These are phyloP conservation scores for Xylaria sp. DNA, from an alignment of 2,329 filamentous ascomycete species.

Conservation along the genomic window DNA sequence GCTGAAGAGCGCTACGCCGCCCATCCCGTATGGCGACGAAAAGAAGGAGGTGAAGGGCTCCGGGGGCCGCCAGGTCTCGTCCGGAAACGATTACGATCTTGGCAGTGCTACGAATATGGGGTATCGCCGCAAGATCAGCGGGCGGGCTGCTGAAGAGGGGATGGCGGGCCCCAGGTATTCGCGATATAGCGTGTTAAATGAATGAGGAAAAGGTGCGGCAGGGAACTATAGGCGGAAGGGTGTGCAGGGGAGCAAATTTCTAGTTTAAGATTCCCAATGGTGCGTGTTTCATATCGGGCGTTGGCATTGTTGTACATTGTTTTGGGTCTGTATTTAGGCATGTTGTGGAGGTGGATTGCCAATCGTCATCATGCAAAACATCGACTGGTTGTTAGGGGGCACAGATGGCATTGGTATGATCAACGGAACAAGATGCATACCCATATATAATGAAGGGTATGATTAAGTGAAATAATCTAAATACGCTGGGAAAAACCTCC, in stretches of 20 bases:
- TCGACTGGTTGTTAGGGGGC: background rate
- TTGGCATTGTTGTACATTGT: constrained; percentile 23
- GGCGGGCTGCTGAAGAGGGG: constrained; percentile 78
- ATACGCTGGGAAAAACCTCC: background rate
- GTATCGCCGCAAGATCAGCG: constrained; percentile 70
- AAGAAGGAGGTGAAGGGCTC: background rate
- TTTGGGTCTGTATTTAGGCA: constrained; percentile 12
- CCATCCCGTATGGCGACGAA: constrained; percentile 58
- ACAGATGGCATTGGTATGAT: background rate
- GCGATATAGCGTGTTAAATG: constrained; percentile 45
- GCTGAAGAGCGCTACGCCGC: constrained; percentile 63
- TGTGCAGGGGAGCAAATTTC: constrained; percentile 4
- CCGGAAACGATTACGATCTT: constrained; percentile 63
- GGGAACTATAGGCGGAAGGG: background rate
- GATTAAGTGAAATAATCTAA: constrained; percentile 1
- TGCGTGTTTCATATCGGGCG: constrained; percentile 19
- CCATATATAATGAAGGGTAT: background rate
- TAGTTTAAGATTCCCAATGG: constrained; percentile 26
- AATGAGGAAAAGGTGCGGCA: constrained; percentile 12
- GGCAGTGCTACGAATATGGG: constrained; percentile 50
- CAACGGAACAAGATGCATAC: constrained; percentile 8
- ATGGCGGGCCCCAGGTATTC: constrained; percentile 53
- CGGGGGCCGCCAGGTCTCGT: constrained; percentile 63
- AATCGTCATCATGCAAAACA: background rate
- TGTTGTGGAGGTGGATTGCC: constrained; percentile 3